Base-by-base conservation (phyloP, 2,329 filamentous ascomycete species). In the Exophiala dermatitidis region DNA sequence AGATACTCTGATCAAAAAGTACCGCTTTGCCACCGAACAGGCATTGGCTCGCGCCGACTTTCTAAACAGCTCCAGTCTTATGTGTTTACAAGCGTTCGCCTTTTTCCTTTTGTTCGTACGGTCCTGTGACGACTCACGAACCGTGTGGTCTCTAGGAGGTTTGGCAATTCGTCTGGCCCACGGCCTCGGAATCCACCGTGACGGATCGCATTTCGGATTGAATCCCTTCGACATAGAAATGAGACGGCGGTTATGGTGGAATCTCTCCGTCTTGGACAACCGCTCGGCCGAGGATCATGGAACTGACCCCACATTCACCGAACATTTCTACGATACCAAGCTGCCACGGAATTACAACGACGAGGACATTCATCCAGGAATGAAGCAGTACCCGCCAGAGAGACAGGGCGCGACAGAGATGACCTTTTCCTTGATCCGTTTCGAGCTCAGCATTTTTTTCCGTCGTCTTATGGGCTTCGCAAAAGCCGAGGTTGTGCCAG, bases 21-120 rank as follows among this genome's bases (percentile, higher is more conserved):
- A 84, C 64, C 77, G 82, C 5, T 83, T 83, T 62, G 82, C 76
- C 1, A 68, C 81, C 2, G 82, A 85, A 62, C 82, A 85, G 63
- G 80, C 80, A 1, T 69, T 86, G 42, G 78, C 83, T 2, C 74
- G 79, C 46, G 82, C 82, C 5, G 79, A 82, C 57, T 77, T 86
- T 47, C 64, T 86, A 1, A 80, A 77, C 52, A 82, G 79, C 5
- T 78, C 82, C 53, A 83, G 82, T 62, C 70, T 81, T 19, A 70
- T 82, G 36, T 75, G 84, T 6, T 68, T 86, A 10, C 82, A 85
- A 65, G 79, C 82, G 0, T 77, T 83, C 36, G 71, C 81, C 6
- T 69, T 84, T 34, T 85, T 84, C 63, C 66, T 86, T 28, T 78
- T 82, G 41, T 72, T 67, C 42, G 67, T 79, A 50, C 76, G 77